A percentile compares a stretch with the other conserved stretches of the same genome.
Conservation (phyloP, 169 alveolate genomes). For the Eimeria brunetti region DNA sequence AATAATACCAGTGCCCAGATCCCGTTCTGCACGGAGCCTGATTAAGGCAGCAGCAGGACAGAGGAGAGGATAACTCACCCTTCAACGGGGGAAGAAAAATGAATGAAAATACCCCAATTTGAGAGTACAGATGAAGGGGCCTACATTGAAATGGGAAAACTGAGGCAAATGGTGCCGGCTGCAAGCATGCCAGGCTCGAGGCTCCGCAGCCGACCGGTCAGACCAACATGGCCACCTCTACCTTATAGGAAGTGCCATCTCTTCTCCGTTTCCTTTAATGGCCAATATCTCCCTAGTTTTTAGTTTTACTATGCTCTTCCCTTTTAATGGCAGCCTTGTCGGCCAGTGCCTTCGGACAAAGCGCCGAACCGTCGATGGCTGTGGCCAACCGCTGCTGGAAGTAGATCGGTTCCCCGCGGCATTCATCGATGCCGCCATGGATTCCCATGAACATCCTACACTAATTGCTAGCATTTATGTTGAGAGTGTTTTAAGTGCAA, state of each 20-base stretch:
- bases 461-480: not conserved
- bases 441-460: not conserved
- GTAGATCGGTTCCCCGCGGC: not conserved
- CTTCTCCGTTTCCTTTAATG: not conserved
- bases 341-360: not conserved
- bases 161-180: not conserved
- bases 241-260: not conserved
- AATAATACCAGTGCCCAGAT: not conserved
- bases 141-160: not conserved
- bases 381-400: not conserved
- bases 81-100: not conserved
- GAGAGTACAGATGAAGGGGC: no score
- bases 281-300: not conserved
- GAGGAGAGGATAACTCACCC: not conserved
- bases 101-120: not conserved
- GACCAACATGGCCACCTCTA: conserved; percentile 1
- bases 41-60: not conserved
- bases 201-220: conserved; percentile 12
- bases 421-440: not conserved
- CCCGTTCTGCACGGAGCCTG: not conserved
- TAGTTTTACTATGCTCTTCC: not conserved
- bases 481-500: not conserved
- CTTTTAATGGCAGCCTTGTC: not conserved
- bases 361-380: not conserved
- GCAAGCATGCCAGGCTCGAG: not conserved